Conservation (phyloP, 495 filamentous ascomycete species). For the Tirmania nivea region DNA sequence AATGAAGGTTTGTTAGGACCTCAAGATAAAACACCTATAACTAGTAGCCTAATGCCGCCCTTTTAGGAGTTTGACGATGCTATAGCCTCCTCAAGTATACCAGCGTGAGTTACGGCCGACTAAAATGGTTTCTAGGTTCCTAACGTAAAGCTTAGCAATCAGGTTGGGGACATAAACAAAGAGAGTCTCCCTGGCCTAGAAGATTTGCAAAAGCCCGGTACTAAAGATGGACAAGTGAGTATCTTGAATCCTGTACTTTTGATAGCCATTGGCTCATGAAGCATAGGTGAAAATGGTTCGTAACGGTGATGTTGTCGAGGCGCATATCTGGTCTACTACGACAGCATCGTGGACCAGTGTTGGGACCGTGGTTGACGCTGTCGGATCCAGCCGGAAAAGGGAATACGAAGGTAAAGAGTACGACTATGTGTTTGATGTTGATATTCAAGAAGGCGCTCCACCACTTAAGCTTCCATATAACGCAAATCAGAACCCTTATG, state of each 20-base stretch:
- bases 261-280: not conserved
- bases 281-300: slow-evolving; percentile 43
- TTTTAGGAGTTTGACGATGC: slow-evolving; percentile 49
- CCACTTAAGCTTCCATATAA: slow-evolving; percentile 89
- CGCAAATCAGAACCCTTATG: slow-evolving; percentile 75
- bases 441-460: slow-evolving; percentile 88
- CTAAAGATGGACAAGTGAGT: slow-evolving; percentile 74
- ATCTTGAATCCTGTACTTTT: not conserved
- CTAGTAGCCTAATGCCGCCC: not conserved
- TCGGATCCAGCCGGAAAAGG: slow-evolving; percentile 41
- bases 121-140: not conserved
- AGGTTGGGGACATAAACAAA: slow-evolving; percentile 64
- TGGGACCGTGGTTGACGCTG: slow-evolving; percentile 80
- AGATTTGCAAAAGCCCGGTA: slow-evolving; percentile 62
- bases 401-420: slow-evolving; percentile 71
- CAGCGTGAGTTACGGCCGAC: slow-evolving; percentile 32
- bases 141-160: slow-evolving; percentile 13
- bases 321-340: slow-evolving; percentile 55
- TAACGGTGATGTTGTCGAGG: slow-evolving; percentile 55
- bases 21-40: not conserved
- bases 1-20: slow-evolving; percentile 18
- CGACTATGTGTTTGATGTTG: slow-evolving; percentile 96
- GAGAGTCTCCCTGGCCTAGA: slow-evolving; percentile 71
- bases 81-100: slow-evolving; percentile 65
- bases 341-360: slow-evolving; percentile 59